Base-by-base conservation (phyloP, 352 stramenopile genomes). In the Pythium scleroteichum region DNA sequence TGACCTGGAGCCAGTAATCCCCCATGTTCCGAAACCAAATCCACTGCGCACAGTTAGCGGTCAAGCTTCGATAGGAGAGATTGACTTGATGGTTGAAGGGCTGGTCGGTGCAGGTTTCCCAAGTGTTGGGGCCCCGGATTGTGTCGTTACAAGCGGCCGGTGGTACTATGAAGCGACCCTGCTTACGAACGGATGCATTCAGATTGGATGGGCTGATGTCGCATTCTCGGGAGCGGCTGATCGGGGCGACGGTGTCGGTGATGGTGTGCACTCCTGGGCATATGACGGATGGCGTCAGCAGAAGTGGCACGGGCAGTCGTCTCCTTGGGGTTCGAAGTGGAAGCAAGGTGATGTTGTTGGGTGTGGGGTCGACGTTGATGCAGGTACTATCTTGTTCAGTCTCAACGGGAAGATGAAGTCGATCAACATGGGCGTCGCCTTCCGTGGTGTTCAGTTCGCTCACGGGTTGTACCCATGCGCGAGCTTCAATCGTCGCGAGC, bases 91-190 rank as follows among this genome's bases (percentile, higher is more conserved):
- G 73, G 86, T 94, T 0, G 85, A 95, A 80, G 88, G 88, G 26
- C 67, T 94, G 0, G 79, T 93, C 41, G 85, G 86, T 52, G 88
- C 85, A 20, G 86, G 85, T 2, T 96, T 97, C 72, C 82, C 84
- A 13, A 93, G 82, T 54, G 85, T 97, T 53, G 85, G 82, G 29
- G 86, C 85, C 5, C 84, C 83, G 12, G 86, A 92, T 55, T 94
- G 83, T 48, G 73, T 93, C 14, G 82, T 95, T 24, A 87, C 76
- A 6, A 82, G 44, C 39, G 88, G 90, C 3, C 68, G 82, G 40
- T 97, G 88, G 88, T 96, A 97, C 64, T 97, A 95, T 62, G 91
- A 98, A 81, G 94, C 94, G n/a, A 90, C 79, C n/a, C 62, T 98
- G 17, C 73, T 91, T 50, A 96, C 90, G 0, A 96, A 95, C 33